Conservation (phyloP, 495 filamentous ascomycete genomes). For the Aspergillus conjunctus region DNA sequence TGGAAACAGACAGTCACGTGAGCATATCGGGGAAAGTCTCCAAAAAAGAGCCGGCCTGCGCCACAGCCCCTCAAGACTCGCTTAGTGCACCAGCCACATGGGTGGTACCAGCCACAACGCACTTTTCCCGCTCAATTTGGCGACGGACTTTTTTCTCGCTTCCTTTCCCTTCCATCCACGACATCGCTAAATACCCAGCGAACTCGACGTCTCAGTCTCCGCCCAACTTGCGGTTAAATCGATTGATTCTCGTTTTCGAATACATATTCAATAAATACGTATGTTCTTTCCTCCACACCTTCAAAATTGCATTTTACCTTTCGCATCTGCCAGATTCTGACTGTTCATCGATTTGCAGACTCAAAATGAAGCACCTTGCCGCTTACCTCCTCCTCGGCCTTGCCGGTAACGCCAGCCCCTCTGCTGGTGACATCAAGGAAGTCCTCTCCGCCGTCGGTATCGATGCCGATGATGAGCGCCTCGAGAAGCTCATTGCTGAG, state of each 20-base stretch:
- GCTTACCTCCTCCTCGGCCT: slow-evolving; percentile 96
- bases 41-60: slow-evolving; percentile 21
- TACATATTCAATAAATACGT: slow-evolving; percentile 31
- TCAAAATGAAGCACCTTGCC: slow-evolving; percentile 99
- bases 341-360: slow-evolving; percentile 27
- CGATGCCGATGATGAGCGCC: slow-evolving; percentile 87
- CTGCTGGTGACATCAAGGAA: slow-evolving; percentile 81
- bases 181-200: slow-evolving; percentile 39
- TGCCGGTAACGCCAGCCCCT: slow-evolving; percentile 88
- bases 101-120: slow-evolving; percentile 36
- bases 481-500: slow-evolving; percentile 82
- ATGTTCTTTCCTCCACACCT: slow-evolving; percentile 20
- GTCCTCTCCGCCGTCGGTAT: slow-evolving; percentile 95
- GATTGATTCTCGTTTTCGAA: slow-evolving; percentile 88
- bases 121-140: slow-evolving; percentile 45
- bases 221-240: slow-evolving; percentile 85
- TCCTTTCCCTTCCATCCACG: slow-evolving; percentile 32
- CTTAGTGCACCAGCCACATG: slow-evolving; percentile 47
- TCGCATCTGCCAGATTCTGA: no score
- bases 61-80: slow-evolving; percentile 43
- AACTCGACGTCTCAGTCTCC: slow-evolving; percentile 88
- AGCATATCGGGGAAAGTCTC: background rate
- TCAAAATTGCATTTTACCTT: background rate
- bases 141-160: slow-evolving; percentile 17
- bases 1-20: slow-evolving; percentile 39